Evolutionary conservation across 768 basidiomycete genomes (phyloP).

Genomic region (Termitomyces sp.): DNA sequence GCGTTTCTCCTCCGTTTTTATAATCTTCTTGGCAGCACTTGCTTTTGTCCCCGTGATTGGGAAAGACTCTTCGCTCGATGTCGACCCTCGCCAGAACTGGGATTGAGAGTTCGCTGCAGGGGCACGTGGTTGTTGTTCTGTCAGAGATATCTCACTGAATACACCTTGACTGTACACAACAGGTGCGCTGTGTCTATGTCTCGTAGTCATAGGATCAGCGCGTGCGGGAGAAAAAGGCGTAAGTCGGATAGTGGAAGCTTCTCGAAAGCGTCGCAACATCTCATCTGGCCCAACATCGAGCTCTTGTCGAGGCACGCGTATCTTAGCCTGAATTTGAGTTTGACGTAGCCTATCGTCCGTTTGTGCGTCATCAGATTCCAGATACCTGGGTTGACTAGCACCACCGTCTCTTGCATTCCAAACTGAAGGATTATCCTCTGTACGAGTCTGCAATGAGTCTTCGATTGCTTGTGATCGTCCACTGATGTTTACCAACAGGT

Average conservation of each 20-base stretch:
- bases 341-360: slow-evolving; percentile 12
- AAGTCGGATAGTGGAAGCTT: background rate
- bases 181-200: background rate
- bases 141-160: background rate
- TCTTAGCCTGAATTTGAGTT: background rate
- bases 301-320: background rate
- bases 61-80: slow-evolving; percentile 28
- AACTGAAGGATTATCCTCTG: background rate
- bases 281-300: slow-evolving; percentile 7
- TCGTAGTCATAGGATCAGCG: background rate
- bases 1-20: slow-evolving; percentile 28
- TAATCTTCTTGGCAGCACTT: slow-evolving; percentile 29
- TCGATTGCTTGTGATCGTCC: slow-evolving; percentile 2
- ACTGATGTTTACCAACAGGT: slow-evolving; percentile 21
- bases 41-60: slow-evolving; percentile 37
- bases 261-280: slow-evolving; percentile 9
- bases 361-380: slow-evolving; percentile 31
- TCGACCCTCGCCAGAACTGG: slow-evolving; percentile 4
- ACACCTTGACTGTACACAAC: background rate
- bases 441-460: background rate
- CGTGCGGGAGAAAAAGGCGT: background rate
- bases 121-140: slow-evolving; percentile 5
- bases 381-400: background rate
- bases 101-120: background rate
- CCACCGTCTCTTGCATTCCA: background rate